Base-by-base conservation (phyloP, 2,329 filamentous ascomycete genomes). In the Bipolaris zeicola region DNA sequence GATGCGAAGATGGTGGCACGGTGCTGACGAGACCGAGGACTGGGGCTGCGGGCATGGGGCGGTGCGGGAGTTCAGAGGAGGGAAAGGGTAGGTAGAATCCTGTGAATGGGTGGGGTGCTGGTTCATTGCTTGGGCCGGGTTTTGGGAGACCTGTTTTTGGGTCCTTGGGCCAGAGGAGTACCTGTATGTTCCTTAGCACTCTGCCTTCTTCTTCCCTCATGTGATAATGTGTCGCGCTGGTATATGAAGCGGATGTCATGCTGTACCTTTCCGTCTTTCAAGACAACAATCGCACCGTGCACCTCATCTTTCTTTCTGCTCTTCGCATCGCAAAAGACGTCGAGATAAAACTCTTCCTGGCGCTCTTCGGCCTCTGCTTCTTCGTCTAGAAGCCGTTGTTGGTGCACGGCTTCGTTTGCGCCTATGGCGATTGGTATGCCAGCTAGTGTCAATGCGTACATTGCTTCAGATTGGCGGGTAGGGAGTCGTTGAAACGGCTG, bases 11-110 rank as follows among this genome's bases (percentile, higher is more conserved):
- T 11, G 57, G 33, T 6, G 75, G 75, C 6, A 83, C 76, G 3
- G 79, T 82, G 57, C 76, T 80, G n/a, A 83, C 81, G 20, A 83
- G 72, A 1, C 81, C 81, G 8, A 81, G 70, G 24, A 80, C 73
- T 11, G 76, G 76, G 1, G 73, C 68, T 14, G 68, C 64, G 13
- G 73, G 73, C 16, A 74, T 71, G 5, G 71, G 66, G 2, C 66
- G 67, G 42, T 73, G 64, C 2, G 71, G 70, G 7, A 80, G 60
- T 26, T 80, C 75, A 37, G 78, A 75, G 50, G 79, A 74, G 1
- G 81, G 81, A 46, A 81, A 82, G 13, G 74, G 75, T 20, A 82
- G 70, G 59, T 81, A 83, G 64, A 82, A 82, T 16, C 80, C 81
- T 2, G 76, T 81, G 62, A 82, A 82, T 0, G 80, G 79, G 58